phyloP scores from a whole-genome alignment of 2,329 filamentous ascomycete species.

The Aspergillus piperis region DNA sequence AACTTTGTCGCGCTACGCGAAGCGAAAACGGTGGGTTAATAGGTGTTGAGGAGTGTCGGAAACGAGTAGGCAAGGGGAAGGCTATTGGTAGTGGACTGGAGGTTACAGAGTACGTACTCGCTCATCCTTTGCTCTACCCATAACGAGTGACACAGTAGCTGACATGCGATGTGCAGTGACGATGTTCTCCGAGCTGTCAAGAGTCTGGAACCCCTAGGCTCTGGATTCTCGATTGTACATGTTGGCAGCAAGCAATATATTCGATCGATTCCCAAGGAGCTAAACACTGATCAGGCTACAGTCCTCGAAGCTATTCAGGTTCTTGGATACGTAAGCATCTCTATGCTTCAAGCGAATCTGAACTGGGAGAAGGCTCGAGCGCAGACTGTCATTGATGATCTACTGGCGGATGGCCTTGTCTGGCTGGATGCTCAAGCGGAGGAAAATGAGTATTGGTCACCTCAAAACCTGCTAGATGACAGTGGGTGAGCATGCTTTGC shows the following conservation, averaged over 20 bases:
- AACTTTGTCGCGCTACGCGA: constrained; percentile 83
- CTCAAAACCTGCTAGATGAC: constrained; percentile 48
- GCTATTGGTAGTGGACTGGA: constrained; percentile 74
- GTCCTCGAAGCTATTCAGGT: constrained; percentile 90
- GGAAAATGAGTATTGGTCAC: constrained; percentile 89
- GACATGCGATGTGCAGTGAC: constrained; percentile 55
- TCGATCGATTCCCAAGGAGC: constrained; percentile 87
- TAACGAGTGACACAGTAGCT: not conserved
- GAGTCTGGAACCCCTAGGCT: constrained; percentile 82
- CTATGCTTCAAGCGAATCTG: constrained; percentile 84
- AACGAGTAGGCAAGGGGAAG: constrained; percentile 70
- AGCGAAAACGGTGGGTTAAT: constrained; percentile 92
- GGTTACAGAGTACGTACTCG: constrained; percentile 69
- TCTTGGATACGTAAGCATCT: constrained; percentile 83
- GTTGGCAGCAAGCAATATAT: constrained; percentile 87
- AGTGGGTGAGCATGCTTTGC: constrained; percentile 32
- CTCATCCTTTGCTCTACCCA: not conserved
- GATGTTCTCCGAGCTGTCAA: constrained; percentile 88
- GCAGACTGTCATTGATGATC: constrained; percentile 86
- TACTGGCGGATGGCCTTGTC: constrained; percentile 83
- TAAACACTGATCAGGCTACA: constrained; percentile 90
- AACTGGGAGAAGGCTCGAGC: constrained; percentile 81
- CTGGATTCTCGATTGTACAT: constrained; percentile 79
- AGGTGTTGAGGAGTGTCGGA: constrained; percentile 75
- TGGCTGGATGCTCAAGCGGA: constrained; percentile 87